Evolutionary conservation across 768 basidiomycete genomes (phyloP), one percentile per base, ranked within the genome.

Genomic region (Lactarius indigo): DNA sequence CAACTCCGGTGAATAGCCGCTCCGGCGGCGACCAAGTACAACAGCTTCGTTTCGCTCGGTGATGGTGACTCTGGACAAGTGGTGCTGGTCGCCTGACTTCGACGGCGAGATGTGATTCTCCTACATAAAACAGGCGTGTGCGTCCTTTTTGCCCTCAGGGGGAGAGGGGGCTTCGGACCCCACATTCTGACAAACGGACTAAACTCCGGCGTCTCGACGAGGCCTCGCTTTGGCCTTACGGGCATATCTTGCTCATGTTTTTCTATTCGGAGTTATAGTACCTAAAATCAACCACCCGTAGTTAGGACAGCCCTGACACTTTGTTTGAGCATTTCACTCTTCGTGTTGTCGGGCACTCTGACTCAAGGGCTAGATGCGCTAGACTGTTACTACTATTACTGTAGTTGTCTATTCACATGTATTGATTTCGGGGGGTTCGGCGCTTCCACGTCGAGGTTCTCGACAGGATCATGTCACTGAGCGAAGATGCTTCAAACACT

Each of bases 211-310:
- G 18, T 55, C 26, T 30, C 23, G 18, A 54, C 52, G 33, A 62
- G 50, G 12, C 17, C 35, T 35, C 33, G 23, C 15, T 39, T 15
- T n/a, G 9, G 15, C 26, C 44, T 52, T 30, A 33, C 33, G 33
- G 30, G 13, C 10, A 35, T 57, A 20, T 52, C 15, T 39, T 9
- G 6, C 31, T 59, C 50, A 30, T 39, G 30, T 31, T n/a, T 28
- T 64, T 54, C 58, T 41, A 59, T 64, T 58, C 33, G 64, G 64
- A 52, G 64, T 59, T 64, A 59, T 28, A 18, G 15, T 31, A 52
- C 64, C 64, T 41, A 59, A 64, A 64, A 35, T 52, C 50, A 2
- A 13, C 4, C 13, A 52, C 50, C 47, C 26, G 26, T 15, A 26
- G 23, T 15, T 13, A 5, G 12, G 9, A 13, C 8, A 2, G 1